A percentile compares a stretch with the other conserved stretches of the same genome.
These are phyloP conservation scores for Lodderomyces metapsilosis DNA, from an alignment of 1,139 yeast genomes.

Conservation along the genomic window DNA sequence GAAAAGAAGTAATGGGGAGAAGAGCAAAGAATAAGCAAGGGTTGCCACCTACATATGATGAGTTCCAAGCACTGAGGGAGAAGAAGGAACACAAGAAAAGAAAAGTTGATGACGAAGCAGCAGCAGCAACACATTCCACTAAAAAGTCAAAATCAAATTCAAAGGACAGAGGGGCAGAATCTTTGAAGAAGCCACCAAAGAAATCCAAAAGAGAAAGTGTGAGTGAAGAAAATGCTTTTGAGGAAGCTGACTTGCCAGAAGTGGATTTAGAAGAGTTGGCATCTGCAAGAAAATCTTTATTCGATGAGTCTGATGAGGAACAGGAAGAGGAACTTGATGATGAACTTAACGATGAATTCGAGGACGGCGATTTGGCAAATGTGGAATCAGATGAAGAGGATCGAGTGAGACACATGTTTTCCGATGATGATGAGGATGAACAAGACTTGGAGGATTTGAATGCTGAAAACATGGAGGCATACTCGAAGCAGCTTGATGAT, in stretches of 20 bases:
- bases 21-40: slow-evolving; percentile 89
- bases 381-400: slow-evolving; percentile 62
- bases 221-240: slow-evolving; percentile 35
- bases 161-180: slow-evolving; percentile 6
- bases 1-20: slow-evolving; percentile 86
- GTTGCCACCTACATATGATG: slow-evolving; percentile 83
- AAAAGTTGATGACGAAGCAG: slow-evolving; percentile 14
- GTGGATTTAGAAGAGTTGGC: slow-evolving; percentile 65
- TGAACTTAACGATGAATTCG: slow-evolving; percentile 31
- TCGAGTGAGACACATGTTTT: slow-evolving; percentile 74
- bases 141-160: slow-evolving; percentile 18
- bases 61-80: slow-evolving; percentile 62
- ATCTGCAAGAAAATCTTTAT: slow-evolving; percentile 68
- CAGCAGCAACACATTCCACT: slow-evolving; percentile 19
- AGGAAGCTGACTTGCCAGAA: slow-evolving; percentile 48
- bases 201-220: slow-evolving; percentile 25
- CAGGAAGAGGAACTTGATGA: slow-evolving; percentile 10
- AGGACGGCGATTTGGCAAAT: slow-evolving; percentile 25
- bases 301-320: slow-evolving; percentile 68
- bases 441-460: slow-evolving; percentile 78
- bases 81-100: slow-evolving; percentile 42
- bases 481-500: slow-evolving; percentile 66
- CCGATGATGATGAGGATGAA: slow-evolving; percentile 74
- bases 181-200: slow-evolving; percentile 19
- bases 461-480: slow-evolving; percentile 85